Percentiles rank a stretch among this genome's conserved stretches.
phyloP scores from a whole-genome alignment of 2,329 filamentous ascomycete genomes.

The Pseudonectria buxi region DNA sequence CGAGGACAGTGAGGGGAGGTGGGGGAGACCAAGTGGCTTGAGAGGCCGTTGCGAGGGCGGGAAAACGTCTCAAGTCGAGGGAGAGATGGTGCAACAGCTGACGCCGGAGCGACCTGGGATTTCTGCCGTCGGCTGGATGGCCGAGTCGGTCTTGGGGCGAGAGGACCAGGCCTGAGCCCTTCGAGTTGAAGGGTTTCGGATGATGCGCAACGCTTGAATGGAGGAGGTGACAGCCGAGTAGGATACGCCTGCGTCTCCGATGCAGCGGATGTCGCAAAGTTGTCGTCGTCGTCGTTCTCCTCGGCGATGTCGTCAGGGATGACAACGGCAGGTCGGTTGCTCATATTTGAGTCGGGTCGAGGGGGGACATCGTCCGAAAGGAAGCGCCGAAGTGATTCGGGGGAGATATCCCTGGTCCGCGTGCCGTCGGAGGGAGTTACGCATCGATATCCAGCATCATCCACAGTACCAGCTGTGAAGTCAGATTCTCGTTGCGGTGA shows the following conservation, averaged over 20 bases:
- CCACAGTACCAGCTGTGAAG: constrained; percentile 1
- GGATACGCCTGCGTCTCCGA: constrained; percentile 38
- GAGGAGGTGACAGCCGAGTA: constrained; percentile 48
- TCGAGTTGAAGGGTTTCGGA: constrained; percentile 22
- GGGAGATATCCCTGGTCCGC: constrained; percentile 46
- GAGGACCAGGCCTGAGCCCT: constrained; percentile 16
- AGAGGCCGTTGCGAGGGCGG: constrained; percentile 22
- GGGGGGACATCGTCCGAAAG: constrained; percentile 38
- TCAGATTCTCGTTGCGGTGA: constrained; percentile 22
- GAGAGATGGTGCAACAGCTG: constrained; percentile 13
- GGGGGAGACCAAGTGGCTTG: constrained; percentile 26
- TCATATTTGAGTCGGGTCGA: constrained; percentile 18
- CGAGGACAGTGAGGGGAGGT: constrained; percentile 33
- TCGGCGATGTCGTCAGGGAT: constrained; percentile 31
- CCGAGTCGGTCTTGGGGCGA: constrained; percentile 17
- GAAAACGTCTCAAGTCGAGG: constrained; percentile 16
- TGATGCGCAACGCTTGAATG: constrained; percentile 33
- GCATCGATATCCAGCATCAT: constrained; percentile 14
- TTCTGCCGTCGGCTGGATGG: constrained; percentile 8
- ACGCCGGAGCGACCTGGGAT: constrained; percentile 10
- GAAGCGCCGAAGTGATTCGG: constrained; percentile 48
- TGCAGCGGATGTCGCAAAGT: constrained; percentile 49
- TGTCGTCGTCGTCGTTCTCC: constrained; percentile 49
- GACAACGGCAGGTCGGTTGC: constrained; percentile 25
- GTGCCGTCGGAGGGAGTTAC: constrained; percentile 31